Evolutionary conservation across 2,329 filamentous ascomycete species (phyloP), one percentile per base, ranked within the genome.

Genomic region (Trichoderma guizhouense): DNA sequence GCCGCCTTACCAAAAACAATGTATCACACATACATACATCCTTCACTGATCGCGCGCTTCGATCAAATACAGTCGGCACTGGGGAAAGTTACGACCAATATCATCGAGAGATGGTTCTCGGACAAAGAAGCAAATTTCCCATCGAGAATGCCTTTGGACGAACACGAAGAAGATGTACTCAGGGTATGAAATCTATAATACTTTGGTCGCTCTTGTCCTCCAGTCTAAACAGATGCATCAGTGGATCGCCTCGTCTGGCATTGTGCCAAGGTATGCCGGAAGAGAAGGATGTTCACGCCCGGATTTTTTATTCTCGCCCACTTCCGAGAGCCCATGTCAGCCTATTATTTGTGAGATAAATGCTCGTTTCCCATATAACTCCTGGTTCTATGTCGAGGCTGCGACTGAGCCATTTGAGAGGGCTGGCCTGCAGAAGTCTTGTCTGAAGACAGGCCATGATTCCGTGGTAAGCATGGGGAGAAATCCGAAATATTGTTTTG

Each of bases 351-450:
- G 66, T 30, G 66, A 69, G 66, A 51, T 69, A 1, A 69, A 62
- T 61, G 32, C 66, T n/a, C 66, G 55, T 2, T 62, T 69, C 36
- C 66, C 66, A n/a, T 62, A 69, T 43, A 69, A 69, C 24, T 60
- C 66, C 7, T 62, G 66, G 66, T 39, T 69, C 8, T 43, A n/a
- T 18, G 5, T 63, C 5, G 60, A 63, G 34, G 34, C 60, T 28
- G 34, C 34, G 34, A 63, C 60, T 28, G 60, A 63, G 0, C 60
- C 34, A 43, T 63, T 63, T 28, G 34, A 63, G 60, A 43, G 60
- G 24, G 60, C 60, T 63, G 34, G 60, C 36, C 34, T 63, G 2
- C 34, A 12, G 34, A 21, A 63, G 14, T 26, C 21, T n/a, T 9
- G 60, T 1, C 15, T 63, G 14, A 63, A 43, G 34, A 63, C 34